Evolutionary conservation across 352 stramenopile species (phyloP).

Genomic region (Phytophthora ohioensis): DNA sequence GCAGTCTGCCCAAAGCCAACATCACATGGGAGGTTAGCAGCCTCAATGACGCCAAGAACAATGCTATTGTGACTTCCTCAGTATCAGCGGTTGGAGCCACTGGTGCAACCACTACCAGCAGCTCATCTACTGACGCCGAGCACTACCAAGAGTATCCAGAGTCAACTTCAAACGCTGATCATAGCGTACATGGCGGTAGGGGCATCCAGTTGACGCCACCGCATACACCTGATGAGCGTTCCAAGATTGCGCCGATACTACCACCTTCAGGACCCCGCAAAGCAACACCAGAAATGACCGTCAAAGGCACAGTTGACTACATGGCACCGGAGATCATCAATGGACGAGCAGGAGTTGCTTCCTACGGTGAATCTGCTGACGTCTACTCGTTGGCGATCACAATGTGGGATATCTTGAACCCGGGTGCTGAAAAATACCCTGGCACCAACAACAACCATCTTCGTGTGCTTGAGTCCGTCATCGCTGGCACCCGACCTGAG

Average conservation of each 20-base stretch:
- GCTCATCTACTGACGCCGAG: conserved; percentile 31
- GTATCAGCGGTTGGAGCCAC: conserved; percentile 20
- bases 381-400: conserved; percentile 79
- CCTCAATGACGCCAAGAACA: conserved; percentile 35
- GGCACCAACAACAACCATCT: conserved; percentile 60
- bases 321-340: conserved; percentile 85
- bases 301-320: conserved; percentile 76
- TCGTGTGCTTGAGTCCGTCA: conserved; percentile 56
- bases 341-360: conserved; percentile 49
- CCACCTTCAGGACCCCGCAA: conserved; percentile 41
- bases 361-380: conserved; percentile 71
- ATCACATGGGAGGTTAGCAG: conserved; percentile 49
- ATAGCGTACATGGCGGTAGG: conserved; percentile 1
- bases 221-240: conserved; percentile 6
- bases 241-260: conserved; percentile 21
- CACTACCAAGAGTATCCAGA: conserved; percentile 45
- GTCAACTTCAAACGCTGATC: conserved; percentile 24
- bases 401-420: conserved; percentile 77
- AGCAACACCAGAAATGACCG: conserved; percentile 52
- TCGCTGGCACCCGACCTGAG: conserved; percentile 47
- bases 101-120: conserved; percentile 26
- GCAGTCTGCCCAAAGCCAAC: conserved; percentile 49
- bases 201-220: conserved; percentile 24
- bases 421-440: conserved; percentile 58
- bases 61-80: conserved; percentile 11